Base-by-base conservation (phyloP, 139 green algal species). In the Chlamydomonas incerta region DNA sequence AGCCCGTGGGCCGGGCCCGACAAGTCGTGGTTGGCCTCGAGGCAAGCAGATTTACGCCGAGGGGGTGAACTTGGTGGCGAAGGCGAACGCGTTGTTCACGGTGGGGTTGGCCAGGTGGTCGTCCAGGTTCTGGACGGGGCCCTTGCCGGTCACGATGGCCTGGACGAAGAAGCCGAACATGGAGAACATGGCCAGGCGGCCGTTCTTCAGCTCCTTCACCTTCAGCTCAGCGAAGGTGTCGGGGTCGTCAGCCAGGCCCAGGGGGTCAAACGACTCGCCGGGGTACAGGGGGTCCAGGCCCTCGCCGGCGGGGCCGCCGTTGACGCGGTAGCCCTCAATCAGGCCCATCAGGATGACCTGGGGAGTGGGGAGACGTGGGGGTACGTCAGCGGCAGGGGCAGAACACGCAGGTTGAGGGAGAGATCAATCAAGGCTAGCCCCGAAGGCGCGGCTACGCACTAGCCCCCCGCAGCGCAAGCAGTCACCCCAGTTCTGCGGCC, bases 211-310 rank as follows among this genome's bases (percentile, higher is more conserved):
- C 86, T 98, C 96, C 81, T 97, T 97, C 33, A 93, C 84, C 86
- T 95, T 93, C 62, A 83, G 77, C 77, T 98, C 95, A 76, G 95
- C 93, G 63, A 98, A 93, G 86, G 95, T 95, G 89, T 98, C 96
- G 81, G 96, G 96, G 95, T 99, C 96, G 90, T 99, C 96, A 93
- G 96, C 96, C 88, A 99, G 94, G 81, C 95, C 96, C 87, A 99
- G 91, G 88, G 96, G 96, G 94, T 99, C 96, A 68, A 86, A 86
- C 24, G 55, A 76, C 81, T n/a, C 24, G 60, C 91, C 91, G 76
- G 91, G 93, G 91, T 94, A 92, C 67, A 96, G 89, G 52, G 81
- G 72, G 89, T 98, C 95, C 23, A 97, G 92, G 89, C 92, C 95
- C 88, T 95, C 91, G 72, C 91, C 93, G 33, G 81, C 92, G 41